Conservation (phyloP, 331 rosid genomes). For the Malus hybrid region DNA sequence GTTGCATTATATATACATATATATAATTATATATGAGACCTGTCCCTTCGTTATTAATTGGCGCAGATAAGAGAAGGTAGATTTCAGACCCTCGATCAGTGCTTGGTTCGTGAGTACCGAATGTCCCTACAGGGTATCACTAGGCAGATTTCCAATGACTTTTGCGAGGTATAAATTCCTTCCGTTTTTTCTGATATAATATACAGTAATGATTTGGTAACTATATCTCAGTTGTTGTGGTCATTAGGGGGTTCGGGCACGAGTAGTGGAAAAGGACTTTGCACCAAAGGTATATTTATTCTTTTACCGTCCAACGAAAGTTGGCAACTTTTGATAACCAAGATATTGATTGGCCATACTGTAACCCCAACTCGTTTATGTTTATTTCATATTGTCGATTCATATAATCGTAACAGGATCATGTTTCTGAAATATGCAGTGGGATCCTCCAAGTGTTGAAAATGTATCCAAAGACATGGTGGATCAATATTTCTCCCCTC, state of each 20-base stretch:
- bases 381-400: background rate
- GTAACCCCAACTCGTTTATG: background rate
- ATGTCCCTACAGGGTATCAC: conserved; percentile 67
- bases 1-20: background rate
- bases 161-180: conserved; percentile 54
- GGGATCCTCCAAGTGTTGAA: conserved; percentile 90
- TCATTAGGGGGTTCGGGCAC: conserved; percentile 78
- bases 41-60: conserved; percentile 4
- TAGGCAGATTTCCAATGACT: conserved; percentile 61
- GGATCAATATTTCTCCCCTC: conserved; percentile 60
- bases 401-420: background rate
- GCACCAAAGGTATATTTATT: conserved; percentile 59
- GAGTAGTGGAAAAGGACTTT: conserved; percentile 73
- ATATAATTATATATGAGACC: background rate
- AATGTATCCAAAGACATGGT: conserved; percentile 79
- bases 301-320: background rate
- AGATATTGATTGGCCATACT: background rate
- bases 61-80: conserved; percentile 76
- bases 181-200: background rate
- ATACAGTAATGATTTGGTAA: background rate
- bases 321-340: background rate
- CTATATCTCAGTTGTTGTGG: conserved; percentile 5
- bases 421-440: conserved; percentile 37
- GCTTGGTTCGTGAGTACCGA: conserved; percentile 70
- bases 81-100: conserved; percentile 78